Conservation (phyloP, 23 red algal genomes). For the Gracilariopsis chorda region DNA sequence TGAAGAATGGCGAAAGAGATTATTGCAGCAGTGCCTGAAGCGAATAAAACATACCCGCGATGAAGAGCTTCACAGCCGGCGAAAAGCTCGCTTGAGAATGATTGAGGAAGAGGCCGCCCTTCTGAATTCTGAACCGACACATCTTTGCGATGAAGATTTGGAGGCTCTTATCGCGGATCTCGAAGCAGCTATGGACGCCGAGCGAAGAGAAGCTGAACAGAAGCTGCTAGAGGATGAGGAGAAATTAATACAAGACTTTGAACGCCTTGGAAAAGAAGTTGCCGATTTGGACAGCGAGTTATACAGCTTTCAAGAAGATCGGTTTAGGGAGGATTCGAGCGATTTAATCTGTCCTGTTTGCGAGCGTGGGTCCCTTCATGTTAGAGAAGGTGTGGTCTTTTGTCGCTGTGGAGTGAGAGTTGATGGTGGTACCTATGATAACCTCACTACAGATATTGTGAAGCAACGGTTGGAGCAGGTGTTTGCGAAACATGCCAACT, state of each 20-base stretch:
- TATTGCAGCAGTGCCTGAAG: constrained; percentile 3
- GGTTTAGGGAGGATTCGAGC: neutral
- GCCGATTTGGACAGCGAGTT: neutral
- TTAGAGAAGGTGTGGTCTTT: constrained; percentile 24
- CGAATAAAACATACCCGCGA: constrained; percentile 8
- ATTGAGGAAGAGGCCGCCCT: neutral
- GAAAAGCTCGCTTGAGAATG: neutral
- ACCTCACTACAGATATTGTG: constrained; percentile 20
- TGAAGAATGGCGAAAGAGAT: constrained; percentile 14
- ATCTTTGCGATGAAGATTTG: neutral
- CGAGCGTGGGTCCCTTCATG: neutral
- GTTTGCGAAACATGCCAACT: constrained; percentile 2
- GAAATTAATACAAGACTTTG: neutral
- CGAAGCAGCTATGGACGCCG: neutral
- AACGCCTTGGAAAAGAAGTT: neutral
- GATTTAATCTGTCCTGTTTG: constrained; percentile 41
- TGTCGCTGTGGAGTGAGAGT: constrained; percentile 32
- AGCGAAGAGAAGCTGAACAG: neutral
- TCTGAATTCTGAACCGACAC: neutral
- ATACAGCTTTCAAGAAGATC: neutral
- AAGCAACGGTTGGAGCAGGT: constrained; percentile 20
- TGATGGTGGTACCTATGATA: constrained; percentile 39
- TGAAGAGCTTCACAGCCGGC: neutral
- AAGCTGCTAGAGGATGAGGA: neutral
- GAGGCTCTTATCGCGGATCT: constrained; percentile 9